These are phyloP conservation scores for Abortiporus biennis DNA, from an alignment of 1,284 basidiomycete species.

Conservation along the genomic window DNA sequence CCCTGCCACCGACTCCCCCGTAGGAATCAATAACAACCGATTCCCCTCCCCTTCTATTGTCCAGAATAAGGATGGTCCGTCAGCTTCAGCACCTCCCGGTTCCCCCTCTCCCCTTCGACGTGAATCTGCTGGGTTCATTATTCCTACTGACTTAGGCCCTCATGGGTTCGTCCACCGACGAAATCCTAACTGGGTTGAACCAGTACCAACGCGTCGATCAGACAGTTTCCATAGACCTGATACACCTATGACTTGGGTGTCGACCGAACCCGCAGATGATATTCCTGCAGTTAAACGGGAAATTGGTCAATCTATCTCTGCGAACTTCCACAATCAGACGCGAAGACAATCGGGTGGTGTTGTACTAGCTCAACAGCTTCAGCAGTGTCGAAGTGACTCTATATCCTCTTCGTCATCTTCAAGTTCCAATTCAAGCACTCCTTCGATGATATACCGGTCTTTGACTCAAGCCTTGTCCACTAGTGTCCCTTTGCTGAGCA, in stretches of 20 bases:
- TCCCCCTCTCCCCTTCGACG: neutral
- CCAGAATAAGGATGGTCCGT: neutral
- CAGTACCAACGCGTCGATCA: slow-evolving; percentile 3
- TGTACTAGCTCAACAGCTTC: slow-evolving; percentile 2
- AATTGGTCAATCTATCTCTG: neutral
- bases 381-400: slow-evolving; percentile 8
- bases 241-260: slow-evolving; percentile 16
- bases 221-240: slow-evolving; percentile 8
- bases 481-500: slow-evolving; percentile 18
- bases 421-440: slow-evolving; percentile 61
- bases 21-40: slow-evolving; percentile 7
- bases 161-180: slow-evolving; percentile 12
- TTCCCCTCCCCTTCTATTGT: neutral
- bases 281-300: slow-evolving; percentile 7
- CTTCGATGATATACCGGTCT: slow-evolving; percentile 11
- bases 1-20: neutral
- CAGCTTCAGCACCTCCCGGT: neutral
- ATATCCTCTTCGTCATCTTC: slow-evolving; percentile 45
- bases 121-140: neutral
- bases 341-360: slow-evolving; percentile 1
- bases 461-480: slow-evolving; percentile 12
- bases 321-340: neutral
- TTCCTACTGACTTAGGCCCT: slow-evolving; percentile 4
- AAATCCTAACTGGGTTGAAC: slow-evolving; percentile 23
- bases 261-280: slow-evolving; percentile 22